phyloP scores from a whole-genome alignment of 192 early-diverging fungal genomes.

The Kickxella alabastrina region DNA sequence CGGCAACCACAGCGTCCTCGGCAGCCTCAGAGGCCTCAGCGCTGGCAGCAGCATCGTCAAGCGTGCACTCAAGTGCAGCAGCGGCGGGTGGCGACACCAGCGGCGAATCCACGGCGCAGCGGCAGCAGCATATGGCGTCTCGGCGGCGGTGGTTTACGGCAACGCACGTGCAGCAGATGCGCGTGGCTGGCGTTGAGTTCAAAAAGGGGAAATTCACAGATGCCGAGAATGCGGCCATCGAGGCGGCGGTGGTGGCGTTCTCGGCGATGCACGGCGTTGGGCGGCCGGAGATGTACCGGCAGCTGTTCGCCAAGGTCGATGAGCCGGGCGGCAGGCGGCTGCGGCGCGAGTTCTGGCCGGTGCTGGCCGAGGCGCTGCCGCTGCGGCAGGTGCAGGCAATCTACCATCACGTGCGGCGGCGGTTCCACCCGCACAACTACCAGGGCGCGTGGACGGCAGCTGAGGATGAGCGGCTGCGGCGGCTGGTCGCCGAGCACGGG shows the following conservation, averaged over 20 bases:
- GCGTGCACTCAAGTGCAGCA: background rate
- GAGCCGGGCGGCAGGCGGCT: constrained; percentile 12
- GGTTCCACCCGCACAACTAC: constrained; percentile 48
- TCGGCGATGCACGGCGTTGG: constrained; percentile 19
- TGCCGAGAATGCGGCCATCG: constrained; percentile 34
- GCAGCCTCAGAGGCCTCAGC: background rate
- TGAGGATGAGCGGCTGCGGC: constrained; percentile 32
- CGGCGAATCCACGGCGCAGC: no score
- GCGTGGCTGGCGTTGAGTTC: constrained; percentile 39
- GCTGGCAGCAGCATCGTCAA: background rate
- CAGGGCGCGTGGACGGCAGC: constrained; percentile 39
- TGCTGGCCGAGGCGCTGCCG: constrained; percentile 40
- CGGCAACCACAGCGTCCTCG: constrained; percentile 3
- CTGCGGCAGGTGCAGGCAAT: constrained; percentile 43
- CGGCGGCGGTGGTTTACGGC: constrained; percentile 40
- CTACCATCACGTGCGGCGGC: constrained; percentile 46
- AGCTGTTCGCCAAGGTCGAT: constrained; percentile 31
- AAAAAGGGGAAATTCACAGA: constrained; percentile 49
- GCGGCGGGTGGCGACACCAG: background rate
- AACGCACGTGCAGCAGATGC: constrained; percentile 33
- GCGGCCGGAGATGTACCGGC: constrained; percentile 29
- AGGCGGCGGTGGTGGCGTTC: constrained; percentile 19
- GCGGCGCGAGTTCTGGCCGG: constrained; percentile 41
- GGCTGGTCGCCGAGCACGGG: constrained; percentile 40
- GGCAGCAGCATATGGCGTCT: background rate